Percentiles rank a stretch among this genome's conserved stretches.
Evolutionary conservation across 805 yeast species (phyloP).

Genomic region (Myxozyma monticola): DNA sequence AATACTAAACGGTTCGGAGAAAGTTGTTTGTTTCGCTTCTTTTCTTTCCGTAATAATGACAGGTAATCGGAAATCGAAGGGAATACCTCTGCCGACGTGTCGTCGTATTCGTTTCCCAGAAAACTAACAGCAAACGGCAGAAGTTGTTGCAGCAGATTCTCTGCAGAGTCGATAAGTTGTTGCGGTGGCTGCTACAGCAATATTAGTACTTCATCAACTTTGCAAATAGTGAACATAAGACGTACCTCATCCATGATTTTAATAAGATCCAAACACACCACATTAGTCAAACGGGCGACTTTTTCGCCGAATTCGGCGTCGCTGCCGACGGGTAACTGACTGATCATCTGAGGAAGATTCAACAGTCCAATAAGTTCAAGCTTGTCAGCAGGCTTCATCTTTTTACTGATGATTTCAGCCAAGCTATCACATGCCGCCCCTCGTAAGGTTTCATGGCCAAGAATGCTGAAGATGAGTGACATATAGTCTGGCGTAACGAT

Average conservation of each 20-base stretch:
- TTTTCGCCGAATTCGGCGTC: constrained; percentile 73
- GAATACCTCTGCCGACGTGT: constrained; percentile 78
- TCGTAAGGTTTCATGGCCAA: constrained; percentile 48
- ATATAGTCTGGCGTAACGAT: constrained; percentile 64
- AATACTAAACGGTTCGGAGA: constrained; percentile 44
- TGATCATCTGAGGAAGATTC: constrained; percentile 58
- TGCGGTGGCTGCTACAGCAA: constrained; percentile 35
- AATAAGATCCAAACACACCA: constrained; percentile 75
- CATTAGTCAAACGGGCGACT: constrained; percentile 69
- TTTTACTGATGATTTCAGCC: constrained; percentile 67
- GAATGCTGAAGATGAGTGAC: constrained; percentile 56
- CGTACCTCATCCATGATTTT: constrained; percentile 54
- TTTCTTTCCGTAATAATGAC: constrained; percentile 54
- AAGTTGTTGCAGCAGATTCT: constrained; percentile 49
- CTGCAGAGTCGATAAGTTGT: constrained; percentile 11
- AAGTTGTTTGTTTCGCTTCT: constrained; percentile 51
- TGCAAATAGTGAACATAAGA: constrained; percentile 25
- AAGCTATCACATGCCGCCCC: constrained; percentile 58
- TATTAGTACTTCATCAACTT: constrained; percentile 30
- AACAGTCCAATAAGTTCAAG: constrained; percentile 67
- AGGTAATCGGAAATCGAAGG: constrained; percentile 77
- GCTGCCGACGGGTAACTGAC: constrained; percentile 41
- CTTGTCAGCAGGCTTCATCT: constrained; percentile 74
- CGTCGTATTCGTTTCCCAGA: constrained; percentile 82
- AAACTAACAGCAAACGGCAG: constrained; percentile 74